A percentile compares a stretch with the other conserved stretches of the same genome.
Evolutionary conservation across 2,329 filamentous ascomycete species (phyloP).

Genomic region (Alternaria metachromatica): DNA sequence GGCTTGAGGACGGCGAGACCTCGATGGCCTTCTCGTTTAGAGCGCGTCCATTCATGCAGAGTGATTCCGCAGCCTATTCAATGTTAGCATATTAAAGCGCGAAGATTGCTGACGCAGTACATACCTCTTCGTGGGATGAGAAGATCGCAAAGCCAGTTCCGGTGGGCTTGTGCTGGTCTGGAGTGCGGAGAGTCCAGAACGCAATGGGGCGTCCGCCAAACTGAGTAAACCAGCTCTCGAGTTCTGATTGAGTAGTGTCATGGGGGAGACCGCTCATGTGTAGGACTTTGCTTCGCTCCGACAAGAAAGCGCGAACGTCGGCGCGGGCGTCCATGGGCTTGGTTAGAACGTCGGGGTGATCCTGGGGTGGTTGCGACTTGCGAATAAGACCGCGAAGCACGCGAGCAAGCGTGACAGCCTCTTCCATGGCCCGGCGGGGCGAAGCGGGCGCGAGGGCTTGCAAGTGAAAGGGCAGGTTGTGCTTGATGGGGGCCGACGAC

Average conservation of each 20-base stretch:
- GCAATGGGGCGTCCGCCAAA: conserved; percentile 97
- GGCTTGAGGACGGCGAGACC: conserved; percentile 95
- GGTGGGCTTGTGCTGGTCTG: conserved; percentile 99
- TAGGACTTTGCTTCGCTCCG: conserved; percentile 95
- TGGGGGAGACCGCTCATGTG: conserved; percentile 98
- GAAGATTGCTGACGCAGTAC: conserved; percentile 31
- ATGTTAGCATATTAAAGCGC: conserved; percentile 16
- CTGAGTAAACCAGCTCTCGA: conserved; percentile 99
- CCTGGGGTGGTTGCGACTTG: conserved; percentile 92
- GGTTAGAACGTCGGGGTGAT: conserved; percentile 93
- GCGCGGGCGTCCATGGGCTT: conserved; percentile 96
- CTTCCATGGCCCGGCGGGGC: conserved; percentile 95
- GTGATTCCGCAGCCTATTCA: conserved; percentile 85
- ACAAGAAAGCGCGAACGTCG: conserved; percentile 93
- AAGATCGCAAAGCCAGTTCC: conserved; percentile 98
- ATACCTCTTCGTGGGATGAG: conserved; percentile 97
- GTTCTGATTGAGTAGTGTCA: conserved; percentile 96
- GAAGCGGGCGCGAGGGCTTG: conserved; percentile 95
- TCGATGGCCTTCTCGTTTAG: conserved; percentile 99
- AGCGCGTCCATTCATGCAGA: conserved; percentile 98
- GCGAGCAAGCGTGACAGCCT: conserved; percentile 90
- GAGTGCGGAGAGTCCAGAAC: conserved; percentile 97
- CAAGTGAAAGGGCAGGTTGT: conserved; percentile 96
- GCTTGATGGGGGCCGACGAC: conserved; percentile 96
- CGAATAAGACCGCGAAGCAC: conserved; percentile 91